phyloP scores from a whole-genome alignment of 1,139 yeast genomes.

The Casaregolazyma lundiana region DNA sequence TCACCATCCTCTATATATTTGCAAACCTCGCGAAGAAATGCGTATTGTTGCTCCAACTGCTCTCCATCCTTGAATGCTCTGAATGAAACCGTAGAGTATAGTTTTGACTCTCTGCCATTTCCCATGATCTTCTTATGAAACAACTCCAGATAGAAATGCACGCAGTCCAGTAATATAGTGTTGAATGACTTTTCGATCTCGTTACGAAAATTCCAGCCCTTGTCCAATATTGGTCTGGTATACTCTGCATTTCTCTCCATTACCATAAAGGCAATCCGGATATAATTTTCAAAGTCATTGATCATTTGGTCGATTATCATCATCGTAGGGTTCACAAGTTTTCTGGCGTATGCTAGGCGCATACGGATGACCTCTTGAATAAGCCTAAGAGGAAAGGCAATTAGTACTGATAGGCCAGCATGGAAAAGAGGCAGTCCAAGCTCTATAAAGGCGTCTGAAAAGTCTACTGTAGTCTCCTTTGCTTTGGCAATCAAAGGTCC shows the following conservation, averaged over 20 bases:
- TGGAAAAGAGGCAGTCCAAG: conserved; percentile 74
- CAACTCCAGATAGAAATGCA: conserved; percentile 64
- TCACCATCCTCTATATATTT: conserved; percentile 77
- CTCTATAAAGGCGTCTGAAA: conserved; percentile 58
- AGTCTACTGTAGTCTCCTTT: conserved; percentile 61
- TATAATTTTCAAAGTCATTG: conserved; percentile 75
- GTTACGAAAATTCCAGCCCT: conserved; percentile 72
- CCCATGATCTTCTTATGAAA: conserved; percentile 74
- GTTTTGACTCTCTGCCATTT: conserved; percentile 57
- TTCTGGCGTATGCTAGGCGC: conserved; percentile 72
- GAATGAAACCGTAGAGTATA: conserved; percentile 34
- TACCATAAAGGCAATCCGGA: conserved; percentile 70
- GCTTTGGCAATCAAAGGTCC: conserved; percentile 77
- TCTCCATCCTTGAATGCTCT: conserved; percentile 92
- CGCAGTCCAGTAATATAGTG: conserved; percentile 66
- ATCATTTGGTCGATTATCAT: conserved; percentile 96
- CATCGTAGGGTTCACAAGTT: conserved; percentile 80
- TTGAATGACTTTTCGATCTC: conserved; percentile 69
- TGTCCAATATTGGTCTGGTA: conserved; percentile 54
- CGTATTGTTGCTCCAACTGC: conserved; percentile 71
- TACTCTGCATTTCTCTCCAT: conserved; percentile 64
- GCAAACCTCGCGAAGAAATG: conserved; percentile 69
- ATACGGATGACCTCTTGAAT: conserved; percentile 76
- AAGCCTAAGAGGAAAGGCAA: conserved; percentile 72
- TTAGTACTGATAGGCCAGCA: conserved; percentile 60